Evolutionary conservation across 345 rosid species (phyloP), one percentile per base, ranked within the genome.

Genomic region (Alliaria petiolata): DNA sequence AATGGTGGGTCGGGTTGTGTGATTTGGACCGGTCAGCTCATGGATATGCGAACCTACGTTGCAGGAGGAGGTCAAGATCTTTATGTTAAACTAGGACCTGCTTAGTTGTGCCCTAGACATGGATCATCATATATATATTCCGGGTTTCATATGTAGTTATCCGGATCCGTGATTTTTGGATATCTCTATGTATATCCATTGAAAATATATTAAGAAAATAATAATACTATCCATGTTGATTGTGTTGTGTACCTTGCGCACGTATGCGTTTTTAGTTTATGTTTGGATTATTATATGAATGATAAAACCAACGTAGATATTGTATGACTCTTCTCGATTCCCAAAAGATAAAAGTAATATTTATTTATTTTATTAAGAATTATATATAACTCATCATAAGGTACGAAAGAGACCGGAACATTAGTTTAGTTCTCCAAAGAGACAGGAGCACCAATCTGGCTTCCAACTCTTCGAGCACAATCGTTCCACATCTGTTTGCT

Each of bases 11-110:
- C 49, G 13, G 86, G 85, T 0, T 86, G 91, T 56, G 79, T 83
- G 46, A 63, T 69, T 16, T 84, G 91, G 91, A 67, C 28, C 11
- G 81, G 60, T 1, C 85, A 77, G 42, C 74, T 83, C 40, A 4
- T 67, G 17, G 86, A 86, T 63, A 61, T 71, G 45, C 63, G 78
- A 36, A 59, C 13, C 12, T 76, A 70, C 6, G 10, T 5, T 5
- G 74, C 10, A 0, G 86, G 72, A 19, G 86, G 72, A 16, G 93
- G 97, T 17, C 93, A 88, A 54, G 82, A 83, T 78, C 81, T 90
- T 4, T 88, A 63, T 44, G 82, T 88, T 35, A 62, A 85, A 79
- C 73, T 91, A 81, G 83, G 85, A 1, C 87, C 91, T 67, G 78
- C 91, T 28, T 6, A 35, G 44, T 25, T 19, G 3, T 11, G 15